Evolutionary conservation across 2,329 filamentous ascomycete genomes (phyloP).

Genomic region (Aphanoascus verrucosus): DNA sequence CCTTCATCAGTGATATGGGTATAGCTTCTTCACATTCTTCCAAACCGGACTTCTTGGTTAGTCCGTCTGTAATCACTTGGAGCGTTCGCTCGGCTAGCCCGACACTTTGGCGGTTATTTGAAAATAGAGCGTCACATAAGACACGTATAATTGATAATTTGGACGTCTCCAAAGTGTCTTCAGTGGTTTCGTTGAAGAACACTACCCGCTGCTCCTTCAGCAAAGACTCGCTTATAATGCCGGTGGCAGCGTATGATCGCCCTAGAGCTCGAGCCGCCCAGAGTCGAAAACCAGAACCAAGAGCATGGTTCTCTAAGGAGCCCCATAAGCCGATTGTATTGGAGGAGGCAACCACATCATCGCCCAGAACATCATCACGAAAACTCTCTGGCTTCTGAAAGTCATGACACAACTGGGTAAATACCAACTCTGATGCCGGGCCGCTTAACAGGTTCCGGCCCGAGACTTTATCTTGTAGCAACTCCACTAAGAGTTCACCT

Average conservation of each 20-base stretch:
- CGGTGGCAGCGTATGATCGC: slow-evolving; percentile 67
- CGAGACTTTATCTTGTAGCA: slow-evolving; percentile 61
- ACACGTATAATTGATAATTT: slow-evolving; percentile 53
- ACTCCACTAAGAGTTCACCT: slow-evolving; percentile 64
- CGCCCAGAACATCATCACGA: slow-evolving; percentile 56
- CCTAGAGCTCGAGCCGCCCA: slow-evolving; percentile 85
- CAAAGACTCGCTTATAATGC: slow-evolving; percentile 45
- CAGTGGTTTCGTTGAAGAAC: slow-evolving; percentile 10
- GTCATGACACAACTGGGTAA: slow-evolving; percentile 54
- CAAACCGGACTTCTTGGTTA: slow-evolving; percentile 23
- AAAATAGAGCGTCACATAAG: slow-evolving; percentile 52
- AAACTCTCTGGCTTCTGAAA: slow-evolving; percentile 54
- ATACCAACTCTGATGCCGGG: slow-evolving; percentile 44
- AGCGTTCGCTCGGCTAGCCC: slow-evolving; percentile 38
- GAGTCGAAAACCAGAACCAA: slow-evolving; percentile 59
- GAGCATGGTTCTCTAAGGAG: slow-evolving; percentile 54
- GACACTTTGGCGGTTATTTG: slow-evolving; percentile 41
- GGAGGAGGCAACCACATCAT: slow-evolving; percentile 52
- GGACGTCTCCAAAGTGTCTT: slow-evolving; percentile 34
- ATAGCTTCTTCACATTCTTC: slow-evolving; percentile 29
- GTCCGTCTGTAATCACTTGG: slow-evolving; percentile 32
- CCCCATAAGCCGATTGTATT: slow-evolving; percentile 63
- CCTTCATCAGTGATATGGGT: slow-evolving; percentile 29
- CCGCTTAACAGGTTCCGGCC: slow-evolving; percentile 57
- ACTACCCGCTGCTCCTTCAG: slow-evolving; percentile 30